Evolutionary conservation across 495 filamentous ascomycete genomes (phyloP), one percentile per base, ranked within the genome.

Genomic region (Thermochaetoides thermophila): DNA sequence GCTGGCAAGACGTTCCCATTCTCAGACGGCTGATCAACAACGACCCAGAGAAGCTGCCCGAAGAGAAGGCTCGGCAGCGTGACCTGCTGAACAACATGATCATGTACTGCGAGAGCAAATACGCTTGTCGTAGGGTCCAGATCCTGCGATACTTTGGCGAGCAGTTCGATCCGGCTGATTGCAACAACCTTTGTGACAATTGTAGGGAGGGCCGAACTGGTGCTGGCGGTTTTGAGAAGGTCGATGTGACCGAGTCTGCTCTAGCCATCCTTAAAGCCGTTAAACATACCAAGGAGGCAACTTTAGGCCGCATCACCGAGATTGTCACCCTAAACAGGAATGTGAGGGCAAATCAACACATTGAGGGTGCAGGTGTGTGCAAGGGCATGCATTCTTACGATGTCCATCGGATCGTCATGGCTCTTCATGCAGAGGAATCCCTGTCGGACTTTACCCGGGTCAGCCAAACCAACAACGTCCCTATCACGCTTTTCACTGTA

Each of bases 101-200:
- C 1, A 71, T 78, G 38, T 96, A 77, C 40, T 95, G 85, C 56
- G 82, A 94, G 46, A 93, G 94, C 53, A 65, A 64, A 38, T 74
- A 68, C 37, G 79, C 89, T 40, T 99, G 89, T 47, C 71, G 89
- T 23, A 67, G 91, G 26, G 79, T 81, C 1, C 80, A 95, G 52
- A 74, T 99, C 13, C 71, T 99, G 16, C 71, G 68, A 3, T 96
- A 99, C 51, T 99, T 99, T 56, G 82, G 77, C 22, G 91, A 99
- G 52, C 50, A 60, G 4, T 96, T 94, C 48, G 60, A 68, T 7
- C 61, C 62, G 25, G 68, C 76, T 8, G 60, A 81, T 24, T 99
- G 89, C 54, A 63, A 72, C 16, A 51, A 57, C 20, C 66, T 64
- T 7, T 99, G 89, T 56, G 89, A 96, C 48, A 94, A 91, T 40